A percentile compares a stretch with the other conserved stretches of the same genome.
Conservation (phyloP, 352 stramenopile genomes). For the Phytophthora boehmeriae region DNA sequence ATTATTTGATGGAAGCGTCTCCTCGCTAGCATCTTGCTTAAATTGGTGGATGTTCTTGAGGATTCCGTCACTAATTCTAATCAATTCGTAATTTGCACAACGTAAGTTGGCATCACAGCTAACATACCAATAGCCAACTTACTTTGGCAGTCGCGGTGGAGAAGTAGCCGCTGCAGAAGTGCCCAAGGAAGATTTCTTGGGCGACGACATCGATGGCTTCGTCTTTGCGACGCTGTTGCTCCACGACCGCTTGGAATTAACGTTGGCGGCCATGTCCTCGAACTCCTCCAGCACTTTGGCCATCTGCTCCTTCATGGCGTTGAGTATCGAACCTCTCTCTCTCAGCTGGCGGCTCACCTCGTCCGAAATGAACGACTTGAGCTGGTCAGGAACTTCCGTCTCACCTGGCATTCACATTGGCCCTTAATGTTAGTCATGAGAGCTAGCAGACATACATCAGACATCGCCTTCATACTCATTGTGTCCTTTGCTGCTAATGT, state of each 20-base stretch:
- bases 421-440: slow-evolving; percentile 1
- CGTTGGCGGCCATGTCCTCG: slow-evolving; percentile 60
- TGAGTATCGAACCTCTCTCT: slow-evolving; percentile 52
- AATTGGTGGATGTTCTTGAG: slow-evolving; percentile 57
- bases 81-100: no score
- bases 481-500: not conserved
- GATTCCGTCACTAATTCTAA: slow-evolving; percentile 23
- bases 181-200: slow-evolving; percentile 16
- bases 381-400: slow-evolving; percentile 52
- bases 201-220: slow-evolving; percentile 19
- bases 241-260: slow-evolving; percentile 70
- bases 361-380: slow-evolving; percentile 65
- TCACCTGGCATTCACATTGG: slow-evolving; percentile 5
- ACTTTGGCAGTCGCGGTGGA: slow-evolving; percentile 58
- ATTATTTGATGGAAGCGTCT: slow-evolving; percentile 24
- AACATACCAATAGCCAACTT: slow-evolving; percentile 8
- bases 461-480: slow-evolving; percentile 17
- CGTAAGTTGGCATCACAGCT: not conserved
- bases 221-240: slow-evolving; percentile 64
- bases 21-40: slow-evolving; percentile 33
- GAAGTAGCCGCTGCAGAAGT: slow-evolving; percentile 37
- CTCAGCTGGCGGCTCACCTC: slow-evolving; percentile 69
- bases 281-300: slow-evolving; percentile 70
- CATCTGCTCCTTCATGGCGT: slow-evolving; percentile 75
- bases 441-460: not conserved